phyloP scores from a whole-genome alignment of 2,329 filamentous ascomycete species.

The Conoideocrella luteorostrata region DNA sequence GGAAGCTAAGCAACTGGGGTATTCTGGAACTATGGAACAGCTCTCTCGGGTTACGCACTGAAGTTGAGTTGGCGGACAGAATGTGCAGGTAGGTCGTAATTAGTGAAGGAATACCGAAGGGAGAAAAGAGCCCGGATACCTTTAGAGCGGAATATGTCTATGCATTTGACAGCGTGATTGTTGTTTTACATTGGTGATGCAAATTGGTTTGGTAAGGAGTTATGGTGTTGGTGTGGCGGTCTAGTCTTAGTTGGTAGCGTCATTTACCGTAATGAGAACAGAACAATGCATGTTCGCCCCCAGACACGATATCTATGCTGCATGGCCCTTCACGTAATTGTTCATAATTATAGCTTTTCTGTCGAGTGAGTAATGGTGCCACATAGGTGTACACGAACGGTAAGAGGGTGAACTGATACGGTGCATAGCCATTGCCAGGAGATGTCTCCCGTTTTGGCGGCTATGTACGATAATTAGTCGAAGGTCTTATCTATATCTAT shows the following conservation, averaged over 20 bases:
- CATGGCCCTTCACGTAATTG: too few species aligned
- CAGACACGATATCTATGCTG: background rate
- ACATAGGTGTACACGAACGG: too few species aligned
- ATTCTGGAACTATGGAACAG: slow-evolving; percentile 29
- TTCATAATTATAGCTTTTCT: too few species aligned
- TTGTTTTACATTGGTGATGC: background rate
- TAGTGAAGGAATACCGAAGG: background rate
- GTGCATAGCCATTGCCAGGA: too few species aligned
- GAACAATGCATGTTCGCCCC: background rate
- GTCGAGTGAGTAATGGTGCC: too few species aligned
- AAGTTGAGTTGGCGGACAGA: slow-evolving; percentile 3
- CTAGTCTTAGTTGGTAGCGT: background rate
- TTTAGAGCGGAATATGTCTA: too few species aligned
- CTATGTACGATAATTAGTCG: background rate
- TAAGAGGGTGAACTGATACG: too few species aligned
- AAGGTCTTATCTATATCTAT: too few species aligned
- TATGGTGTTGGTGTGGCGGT: too few species aligned
- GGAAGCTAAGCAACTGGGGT: slow-evolving; percentile 39
- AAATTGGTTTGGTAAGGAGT: too few species aligned
- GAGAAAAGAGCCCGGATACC: too few species aligned
- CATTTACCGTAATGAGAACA: background rate
- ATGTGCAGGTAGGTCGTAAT: background rate
- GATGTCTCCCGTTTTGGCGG: too few species aligned
- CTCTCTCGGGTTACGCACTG: slow-evolving; percentile 28
- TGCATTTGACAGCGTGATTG: background rate